Evolutionary conservation across 345 rosid species (phyloP).

Genomic region (Melastoma malabathricum): DNA sequence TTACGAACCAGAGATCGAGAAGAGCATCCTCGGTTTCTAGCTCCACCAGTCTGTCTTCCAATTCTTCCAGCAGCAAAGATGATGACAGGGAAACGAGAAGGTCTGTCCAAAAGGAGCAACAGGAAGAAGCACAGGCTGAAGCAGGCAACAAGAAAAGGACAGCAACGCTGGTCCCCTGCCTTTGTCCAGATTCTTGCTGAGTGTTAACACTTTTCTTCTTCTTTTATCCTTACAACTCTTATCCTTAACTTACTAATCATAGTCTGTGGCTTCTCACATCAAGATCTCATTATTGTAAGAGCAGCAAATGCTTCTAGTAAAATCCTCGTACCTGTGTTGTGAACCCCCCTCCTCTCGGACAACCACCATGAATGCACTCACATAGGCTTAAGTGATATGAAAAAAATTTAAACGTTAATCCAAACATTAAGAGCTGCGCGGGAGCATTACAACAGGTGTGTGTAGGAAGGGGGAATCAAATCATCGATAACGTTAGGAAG

Average conservation of each 20-base stretch:
- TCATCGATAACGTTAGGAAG: constrained; percentile 11
- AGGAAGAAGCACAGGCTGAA: constrained; percentile 63
- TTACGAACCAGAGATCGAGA: constrained; percentile 52
- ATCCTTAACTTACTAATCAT: background rate
- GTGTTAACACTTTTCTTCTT: constrained; percentile 38
- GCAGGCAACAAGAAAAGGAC: constrained; percentile 35
- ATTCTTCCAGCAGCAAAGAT: constrained; percentile 60
- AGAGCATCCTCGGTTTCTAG: constrained; percentile 42
- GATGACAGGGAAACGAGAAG: constrained; percentile 58
- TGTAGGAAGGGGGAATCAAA: no score
- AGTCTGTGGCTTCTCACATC: background rate
- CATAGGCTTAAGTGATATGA: no score
- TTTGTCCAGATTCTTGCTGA: constrained; percentile 82
- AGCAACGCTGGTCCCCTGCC: constrained; percentile 72
- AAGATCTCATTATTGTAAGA: constrained; percentile 26
- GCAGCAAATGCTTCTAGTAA: background rate
- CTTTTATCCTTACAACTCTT: background rate
- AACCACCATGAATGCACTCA: no score
- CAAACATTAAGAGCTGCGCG: no score
- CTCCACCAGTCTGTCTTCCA: constrained; percentile 54
- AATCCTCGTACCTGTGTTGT: no score
- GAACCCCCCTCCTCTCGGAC: no score
- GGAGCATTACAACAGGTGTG: no score
- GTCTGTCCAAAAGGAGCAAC: constrained; percentile 53
- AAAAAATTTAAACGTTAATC: no score